phyloP scores from a whole-genome alignment of 371 early-diverging fungal genomes.

The Blakeslea trispora region DNA sequence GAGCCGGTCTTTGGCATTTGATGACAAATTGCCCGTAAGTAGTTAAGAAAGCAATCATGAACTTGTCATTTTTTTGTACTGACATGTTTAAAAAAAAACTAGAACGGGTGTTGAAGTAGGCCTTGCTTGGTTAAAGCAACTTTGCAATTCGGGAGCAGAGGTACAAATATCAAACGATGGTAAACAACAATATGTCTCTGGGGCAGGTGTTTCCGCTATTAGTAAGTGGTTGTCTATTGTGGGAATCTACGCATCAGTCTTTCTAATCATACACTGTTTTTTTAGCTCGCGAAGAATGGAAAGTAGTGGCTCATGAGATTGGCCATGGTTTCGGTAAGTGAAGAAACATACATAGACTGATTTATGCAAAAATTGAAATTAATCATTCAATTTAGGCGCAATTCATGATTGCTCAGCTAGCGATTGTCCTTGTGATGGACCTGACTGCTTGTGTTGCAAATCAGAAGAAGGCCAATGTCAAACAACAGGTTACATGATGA shows the following conservation, averaged over 20 bases:
- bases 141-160: constrained; percentile 64
- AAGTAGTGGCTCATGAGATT: constrained; percentile 94
- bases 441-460: constrained; percentile 70
- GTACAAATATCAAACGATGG: constrained; percentile 43
- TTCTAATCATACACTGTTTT: background rate
- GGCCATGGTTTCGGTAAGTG: constrained; percentile 88
- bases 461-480: constrained; percentile 66
- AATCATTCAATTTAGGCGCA: constrained; percentile 42
- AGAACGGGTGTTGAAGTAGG: constrained; percentile 87
- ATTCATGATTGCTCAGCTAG: constrained; percentile 69
- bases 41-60: too few relatives aligned
- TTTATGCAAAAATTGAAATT: background rate
- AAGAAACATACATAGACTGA: too few relatives aligned
- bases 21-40: constrained; percentile 84
- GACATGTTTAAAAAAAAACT: too few relatives aligned
- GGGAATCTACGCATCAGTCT: too few relatives aligned
- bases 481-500: constrained; percentile 82
- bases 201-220: constrained; percentile 88
- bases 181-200: constrained; percentile 64
- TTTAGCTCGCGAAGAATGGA: constrained; percentile 83
- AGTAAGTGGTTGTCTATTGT: too few relatives aligned
- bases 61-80: too few relatives aligned
- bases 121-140: constrained; percentile 87
- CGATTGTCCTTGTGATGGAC: constrained; percentile 59
- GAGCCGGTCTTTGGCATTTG: constrained; percentile 92